These are phyloP conservation scores for Acanthamoeba royreba DNA, from an alignment of 208 protist genomes.

Conservation along the genomic window DNA sequence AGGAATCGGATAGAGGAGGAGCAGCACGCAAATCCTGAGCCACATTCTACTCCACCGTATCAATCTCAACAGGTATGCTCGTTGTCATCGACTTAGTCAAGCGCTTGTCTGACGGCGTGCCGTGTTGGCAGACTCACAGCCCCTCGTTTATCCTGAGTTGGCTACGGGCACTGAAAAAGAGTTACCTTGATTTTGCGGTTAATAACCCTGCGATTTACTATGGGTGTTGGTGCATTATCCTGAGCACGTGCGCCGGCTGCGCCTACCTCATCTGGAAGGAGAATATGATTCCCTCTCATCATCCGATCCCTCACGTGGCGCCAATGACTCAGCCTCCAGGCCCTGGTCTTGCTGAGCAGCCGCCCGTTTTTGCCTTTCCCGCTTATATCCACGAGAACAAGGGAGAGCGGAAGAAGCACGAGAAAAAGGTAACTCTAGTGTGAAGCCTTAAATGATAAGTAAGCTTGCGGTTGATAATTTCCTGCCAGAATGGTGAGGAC, in stretches of 20 bases:
- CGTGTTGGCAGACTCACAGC: no score
- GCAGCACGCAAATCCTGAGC: no score
- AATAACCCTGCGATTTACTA: background rate
- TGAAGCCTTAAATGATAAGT: no score
- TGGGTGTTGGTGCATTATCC: background rate
- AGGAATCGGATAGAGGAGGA: no score
- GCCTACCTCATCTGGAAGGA: background rate
- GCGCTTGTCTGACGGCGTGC: no score
- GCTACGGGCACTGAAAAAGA: background rate
- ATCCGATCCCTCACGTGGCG: background rate
- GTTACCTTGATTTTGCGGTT: background rate
- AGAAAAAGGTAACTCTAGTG: no score
- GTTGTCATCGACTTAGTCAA: no score
- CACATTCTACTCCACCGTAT: no score
- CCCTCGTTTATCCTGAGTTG: no score
- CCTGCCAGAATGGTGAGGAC: background rate
- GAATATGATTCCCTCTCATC: background rate
- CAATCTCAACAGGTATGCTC: no score
- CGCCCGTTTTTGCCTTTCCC: background rate
- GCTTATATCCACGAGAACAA: background rate
- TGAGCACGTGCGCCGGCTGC: background rate
- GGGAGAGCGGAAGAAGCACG: no score
- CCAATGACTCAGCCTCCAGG: background rate
- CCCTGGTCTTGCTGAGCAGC: background rate
- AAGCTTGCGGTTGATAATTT: no score